Evolutionary conservation across 495 filamentous ascomycete genomes (phyloP), one percentile per base, ranked within the genome.

Genomic region (Bacidia gigantensis): DNA sequence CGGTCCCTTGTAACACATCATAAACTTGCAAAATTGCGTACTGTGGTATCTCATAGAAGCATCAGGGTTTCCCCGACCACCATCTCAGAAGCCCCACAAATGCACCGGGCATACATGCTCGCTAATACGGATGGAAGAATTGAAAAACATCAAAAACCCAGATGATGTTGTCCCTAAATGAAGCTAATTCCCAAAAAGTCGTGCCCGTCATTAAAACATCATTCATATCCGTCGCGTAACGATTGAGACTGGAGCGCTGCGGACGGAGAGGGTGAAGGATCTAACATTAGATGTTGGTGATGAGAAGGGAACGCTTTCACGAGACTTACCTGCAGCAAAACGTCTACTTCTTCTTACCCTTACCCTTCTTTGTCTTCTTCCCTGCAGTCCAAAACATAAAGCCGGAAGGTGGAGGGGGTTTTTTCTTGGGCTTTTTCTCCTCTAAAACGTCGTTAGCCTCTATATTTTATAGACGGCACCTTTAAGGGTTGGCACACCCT

Each of bases 351-450:
- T 35, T 35, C 14, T 35, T 35, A 14, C 29, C 29, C 29, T 35
- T 35, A 5, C 29, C 50, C 47, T 58, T 53, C 20, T 47, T 52
- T 2, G 47, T 1, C 26, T 52, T 46, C 46, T 54, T 46, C 41
- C 57, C 56, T 18, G 53, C 51, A 20, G 50, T 52, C 59, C 59
- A 61, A 10, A 22, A 14, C 10, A 56, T 39, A 22, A 61, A 59
- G 0, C 39, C 25, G 26, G 59, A 26, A 20, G 11, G 1, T 43
- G 46, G 43, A 12, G 22, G 23, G 3, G 17, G 39, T 26, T 55
- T 54, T 43, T 55, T 57, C 14, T 41, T 58, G 14, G 45, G 25
- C 21, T 57, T 54, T 38, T 60, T 57, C 17, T 49, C 56, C 52
- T 10, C 5, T 56, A 11, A 12, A 18, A 40, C 17, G 51, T 10